Evolutionary conservation across 495 filamentous ascomycete genomes (phyloP), one percentile per base, ranked within the genome.

Genomic region (Bryoglossum gracile): DNA sequence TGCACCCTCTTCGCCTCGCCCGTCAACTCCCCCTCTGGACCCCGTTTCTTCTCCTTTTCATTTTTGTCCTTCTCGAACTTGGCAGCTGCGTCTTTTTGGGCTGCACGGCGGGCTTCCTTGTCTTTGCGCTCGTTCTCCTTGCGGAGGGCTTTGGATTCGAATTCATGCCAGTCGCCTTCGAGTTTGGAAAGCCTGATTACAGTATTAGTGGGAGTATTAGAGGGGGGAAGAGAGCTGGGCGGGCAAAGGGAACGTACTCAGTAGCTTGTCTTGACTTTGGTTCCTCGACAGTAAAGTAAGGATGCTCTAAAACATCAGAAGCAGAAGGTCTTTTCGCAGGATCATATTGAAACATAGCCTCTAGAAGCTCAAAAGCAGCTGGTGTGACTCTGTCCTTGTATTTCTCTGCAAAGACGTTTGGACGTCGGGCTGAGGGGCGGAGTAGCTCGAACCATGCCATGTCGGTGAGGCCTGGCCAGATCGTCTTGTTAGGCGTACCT

Each of bases 81-180:
- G 14, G 30, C 13, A 16, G 51, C 33, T 6, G 48, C 41, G 28
- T 57, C 58, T 19, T 57, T 55, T 36, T 58, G 54, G 19, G 48
- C 41, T 53, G 35, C 33, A 28, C 55, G 43, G 11, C 52, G 36
- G 8, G 58, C 58, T 59, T 95, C 89, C 62, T 81, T 81, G 41
- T 87, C 81, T 50, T 79, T 76, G 54, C 75, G 81, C 62, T 95
- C 90, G 56, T 85, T 89, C 62, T 94, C 90, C 55, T 90, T 91
- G 33, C 94, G 80, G 13, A 94, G 73, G 16, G 90, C 89, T 71
- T 99, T 99, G 18, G 87, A 94, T 71, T 99, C 94, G 61, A 96
- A 95, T 61, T 99, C 94, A 57, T 99, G 94, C 94, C 94, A 99
- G 56, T 99, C 94, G 33, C 94, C 94, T 60, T 89, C 78, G 18